These are phyloP conservation scores for Myxozyma nipponensis DNA, from an alignment of 805 yeast genomes.

Conservation along the genomic window DNA sequence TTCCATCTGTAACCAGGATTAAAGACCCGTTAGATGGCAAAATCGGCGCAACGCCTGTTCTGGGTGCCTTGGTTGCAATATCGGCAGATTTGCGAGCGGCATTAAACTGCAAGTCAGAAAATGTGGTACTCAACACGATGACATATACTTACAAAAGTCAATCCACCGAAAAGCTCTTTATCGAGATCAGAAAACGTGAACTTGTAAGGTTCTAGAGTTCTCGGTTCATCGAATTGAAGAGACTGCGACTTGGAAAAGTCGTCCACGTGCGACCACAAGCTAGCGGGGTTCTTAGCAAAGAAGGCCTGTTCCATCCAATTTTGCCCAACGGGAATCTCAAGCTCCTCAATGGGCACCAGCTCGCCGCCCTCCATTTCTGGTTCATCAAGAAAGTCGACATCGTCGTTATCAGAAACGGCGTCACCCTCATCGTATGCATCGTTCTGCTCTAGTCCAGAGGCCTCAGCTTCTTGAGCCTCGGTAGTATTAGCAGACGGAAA, in stretches of 20 bases:
- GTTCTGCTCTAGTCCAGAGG: not conserved
- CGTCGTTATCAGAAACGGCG: constrained; percentile 1
- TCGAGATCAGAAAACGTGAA: constrained; percentile 43
- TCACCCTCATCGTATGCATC: constrained; percentile 7
- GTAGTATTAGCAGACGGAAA: not conserved
- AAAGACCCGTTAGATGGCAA: constrained; percentile 1
- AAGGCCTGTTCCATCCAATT: constrained; percentile 21
- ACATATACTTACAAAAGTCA: constrained; percentile 8
- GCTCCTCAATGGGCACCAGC: not conserved
- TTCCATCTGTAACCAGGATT: not conserved
- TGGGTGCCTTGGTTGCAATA: not conserved
- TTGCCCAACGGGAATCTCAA: constrained; percentile 8
- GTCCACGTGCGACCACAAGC: constrained; percentile 18
- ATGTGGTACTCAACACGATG: too few relatives aligned
- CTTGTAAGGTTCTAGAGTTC: constrained; percentile 18
- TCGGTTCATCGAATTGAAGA: constrained; percentile 1
- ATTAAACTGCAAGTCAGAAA: not conserved
- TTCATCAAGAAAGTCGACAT: not conserved
- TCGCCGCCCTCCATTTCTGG: not conserved
- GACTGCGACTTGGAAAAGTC: constrained; percentile 1
- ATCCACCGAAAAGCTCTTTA: constrained; percentile 46
- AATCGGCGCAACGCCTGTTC: constrained; percentile 1
- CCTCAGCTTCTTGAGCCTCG: not conserved
- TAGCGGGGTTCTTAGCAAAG: constrained; percentile 5
- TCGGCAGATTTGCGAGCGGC: not conserved